Evolutionary conservation across 805 yeast genomes (phyloP).

Genomic region (Hemisphaericaspora nanyangensis): DNA sequence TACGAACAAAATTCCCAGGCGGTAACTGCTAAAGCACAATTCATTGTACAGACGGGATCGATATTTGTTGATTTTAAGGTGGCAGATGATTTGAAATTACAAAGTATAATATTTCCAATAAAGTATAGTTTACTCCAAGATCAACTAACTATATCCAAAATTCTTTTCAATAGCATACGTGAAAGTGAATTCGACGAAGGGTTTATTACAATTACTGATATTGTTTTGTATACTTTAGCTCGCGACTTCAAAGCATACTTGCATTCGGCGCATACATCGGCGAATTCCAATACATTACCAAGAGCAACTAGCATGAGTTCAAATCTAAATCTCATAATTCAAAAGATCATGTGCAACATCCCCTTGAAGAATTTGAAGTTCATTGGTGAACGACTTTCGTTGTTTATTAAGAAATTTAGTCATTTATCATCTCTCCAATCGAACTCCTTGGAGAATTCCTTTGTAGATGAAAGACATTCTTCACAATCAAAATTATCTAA

Average conservation of each 20-base stretch:
- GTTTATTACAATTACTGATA: conserved; percentile 18
- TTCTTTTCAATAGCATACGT: conserved; percentile 17
- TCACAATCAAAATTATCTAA: background rate
- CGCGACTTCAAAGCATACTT: conserved; percentile 23
- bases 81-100: conserved; percentile 15
- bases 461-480: background rate
- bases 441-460: conserved; percentile 4
- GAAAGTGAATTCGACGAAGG: conserved; percentile 7
- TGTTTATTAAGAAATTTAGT: conserved; percentile 6
- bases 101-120: conserved; percentile 38
- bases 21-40: conserved; percentile 13
- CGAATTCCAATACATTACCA: conserved; percentile 14
- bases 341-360: conserved; percentile 11
- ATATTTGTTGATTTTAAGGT: conserved; percentile 23
- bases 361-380: conserved; percentile 9
- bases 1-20: background rate
- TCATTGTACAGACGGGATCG: conserved; percentile 39
- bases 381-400: conserved; percentile 9
- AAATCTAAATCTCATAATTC: conserved; percentile 12
- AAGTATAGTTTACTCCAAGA: conserved; percentile 35
- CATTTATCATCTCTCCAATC: conserved; percentile 6
- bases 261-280: conserved; percentile 8
- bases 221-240: conserved; percentile 23
- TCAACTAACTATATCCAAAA: conserved; percentile 29
- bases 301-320: conserved; percentile 17